These are phyloP conservation scores for Fomitopsis serialis DNA, from an alignment of 768 basidiomycete species.

Conservation along the genomic window DNA sequence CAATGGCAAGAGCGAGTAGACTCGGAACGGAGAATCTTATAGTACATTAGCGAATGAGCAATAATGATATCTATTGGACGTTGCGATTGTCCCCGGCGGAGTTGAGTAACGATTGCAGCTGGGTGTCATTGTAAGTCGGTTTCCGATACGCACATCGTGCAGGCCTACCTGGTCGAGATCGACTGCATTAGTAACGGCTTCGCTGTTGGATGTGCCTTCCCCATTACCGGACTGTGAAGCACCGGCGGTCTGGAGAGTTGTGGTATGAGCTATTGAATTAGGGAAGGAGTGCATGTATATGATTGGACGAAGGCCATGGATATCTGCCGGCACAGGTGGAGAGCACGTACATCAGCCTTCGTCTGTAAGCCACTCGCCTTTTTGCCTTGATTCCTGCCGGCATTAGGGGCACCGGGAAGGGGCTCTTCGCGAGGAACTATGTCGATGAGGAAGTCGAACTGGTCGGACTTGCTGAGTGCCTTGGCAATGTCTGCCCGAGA, in stretches of 20 bases:
- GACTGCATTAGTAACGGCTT: background rate
- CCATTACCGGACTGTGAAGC: background rate
- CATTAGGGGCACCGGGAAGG: slow-evolving; percentile 13
- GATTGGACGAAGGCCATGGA: too few species aligned
- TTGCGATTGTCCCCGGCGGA: background rate
- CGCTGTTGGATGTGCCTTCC: background rate
- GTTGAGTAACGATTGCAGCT: slow-evolving; percentile 1
- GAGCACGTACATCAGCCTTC: slow-evolving; percentile 5
- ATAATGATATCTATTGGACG: background rate
- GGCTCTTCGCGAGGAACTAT: slow-evolving; percentile 85
- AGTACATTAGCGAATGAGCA: background rate
- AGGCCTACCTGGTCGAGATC: background rate
- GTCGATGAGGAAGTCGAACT: slow-evolving; percentile 97
- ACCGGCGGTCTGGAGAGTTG: background rate
- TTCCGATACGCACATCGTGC: too few species aligned
- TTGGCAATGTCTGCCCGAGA: slow-evolving; percentile 92
- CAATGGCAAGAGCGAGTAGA: background rate
- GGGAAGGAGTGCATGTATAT: background rate
- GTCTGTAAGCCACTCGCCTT: slow-evolving; percentile 13
- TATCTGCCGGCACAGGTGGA: background rate
- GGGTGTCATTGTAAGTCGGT: background rate
- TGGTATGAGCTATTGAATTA: too few species aligned
- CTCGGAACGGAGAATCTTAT: background rate
- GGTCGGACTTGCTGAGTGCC: slow-evolving; percentile 87
- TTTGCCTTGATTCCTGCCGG: slow-evolving; percentile 14